Evolutionary conservation across 495 filamentous ascomycete genomes (phyloP).

Genomic region (Penicillium psychrofluorescens): DNA sequence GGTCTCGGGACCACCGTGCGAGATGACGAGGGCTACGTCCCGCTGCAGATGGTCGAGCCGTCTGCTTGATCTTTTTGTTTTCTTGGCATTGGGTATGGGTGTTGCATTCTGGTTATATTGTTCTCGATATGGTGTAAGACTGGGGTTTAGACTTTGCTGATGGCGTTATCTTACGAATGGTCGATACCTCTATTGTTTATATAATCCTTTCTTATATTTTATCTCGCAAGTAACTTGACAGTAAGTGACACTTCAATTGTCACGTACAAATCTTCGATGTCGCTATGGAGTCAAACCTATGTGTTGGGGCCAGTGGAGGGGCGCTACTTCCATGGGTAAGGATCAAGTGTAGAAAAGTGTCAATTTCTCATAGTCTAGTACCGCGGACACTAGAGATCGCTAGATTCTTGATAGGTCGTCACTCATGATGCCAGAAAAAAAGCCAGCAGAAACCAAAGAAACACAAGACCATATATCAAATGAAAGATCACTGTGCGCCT

Average conservation of each 20-base stretch:
- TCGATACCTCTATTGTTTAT: conserved; percentile 10
- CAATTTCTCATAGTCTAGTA: too few relatives aligned
- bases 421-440: not conserved
- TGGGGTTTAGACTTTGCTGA: not conserved
- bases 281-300: too few relatives aligned
- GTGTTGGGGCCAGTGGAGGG: too few relatives aligned
- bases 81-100: not conserved
- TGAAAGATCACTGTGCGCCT: not conserved
- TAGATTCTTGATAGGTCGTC: not conserved
- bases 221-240: too few relatives aligned
- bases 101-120: not conserved
- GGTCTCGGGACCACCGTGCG: conserved; percentile 5
- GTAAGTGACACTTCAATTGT: too few relatives aligned
- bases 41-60: conserved; percentile 36
- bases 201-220: not conserved
- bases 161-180: not conserved
- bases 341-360: too few relatives aligned
- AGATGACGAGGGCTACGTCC: conserved; percentile 38
- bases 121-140: not conserved
- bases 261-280: too few relatives aligned
- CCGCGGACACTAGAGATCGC: too few relatives aligned
- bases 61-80: conserved; percentile 14
- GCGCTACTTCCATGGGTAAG: too few relatives aligned
- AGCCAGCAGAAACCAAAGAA: not conserved
- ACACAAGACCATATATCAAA: not conserved